Evolutionary conservation across 495 filamentous ascomycete genomes (phyloP), one percentile per base, ranked within the genome.

Genomic region (Tetracladium marchalianum): DNA sequence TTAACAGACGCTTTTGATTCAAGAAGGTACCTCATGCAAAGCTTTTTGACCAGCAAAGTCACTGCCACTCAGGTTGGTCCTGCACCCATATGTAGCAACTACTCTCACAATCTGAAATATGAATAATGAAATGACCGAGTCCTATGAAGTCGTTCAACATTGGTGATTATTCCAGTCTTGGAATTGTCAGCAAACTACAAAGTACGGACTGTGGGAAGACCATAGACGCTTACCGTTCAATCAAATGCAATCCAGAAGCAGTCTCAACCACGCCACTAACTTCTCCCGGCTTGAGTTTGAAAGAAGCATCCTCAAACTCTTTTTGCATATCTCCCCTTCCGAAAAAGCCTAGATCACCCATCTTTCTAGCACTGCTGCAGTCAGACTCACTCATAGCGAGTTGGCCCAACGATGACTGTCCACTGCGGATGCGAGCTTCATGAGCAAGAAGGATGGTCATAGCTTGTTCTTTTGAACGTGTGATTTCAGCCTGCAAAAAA

Each of bases 301-400:
- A 97, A 4, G 90, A 83, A 0, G 89, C 88, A 27, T 95, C 87
- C 64, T 97, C 92, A 53, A 98, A 98, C 66, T 97, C 92, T 71
- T 90, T 95, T 59, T 98, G 92, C 92, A 98, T 98, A 56, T 98
- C 92, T 5, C 87, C 84, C 46, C 67, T 78, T 17, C 87, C 88
- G 58, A 98, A 98, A 63, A 87, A 95, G 1, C 92, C 92, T 73
- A 98, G 69, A 66, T 97, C 93, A 27, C 92, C 92, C 55, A 80
- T 78, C 75, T 96, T 98, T 52, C 87, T 77, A 2, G 90, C 88
- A 59, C 87, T 94, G 66, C 84, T 92, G 66, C 90, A 96, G 68
- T 98, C 92, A 11, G 85, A 92, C 65, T 97, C 93, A 18, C 79
- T 84, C 46, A 78, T 71, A 5, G 93, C 93, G 43, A 98, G 67